Evolutionary conservation across 768 basidiomycete genomes (phyloP), one percentile per base, ranked within the genome.

Genomic region (Trametes meyenii): DNA sequence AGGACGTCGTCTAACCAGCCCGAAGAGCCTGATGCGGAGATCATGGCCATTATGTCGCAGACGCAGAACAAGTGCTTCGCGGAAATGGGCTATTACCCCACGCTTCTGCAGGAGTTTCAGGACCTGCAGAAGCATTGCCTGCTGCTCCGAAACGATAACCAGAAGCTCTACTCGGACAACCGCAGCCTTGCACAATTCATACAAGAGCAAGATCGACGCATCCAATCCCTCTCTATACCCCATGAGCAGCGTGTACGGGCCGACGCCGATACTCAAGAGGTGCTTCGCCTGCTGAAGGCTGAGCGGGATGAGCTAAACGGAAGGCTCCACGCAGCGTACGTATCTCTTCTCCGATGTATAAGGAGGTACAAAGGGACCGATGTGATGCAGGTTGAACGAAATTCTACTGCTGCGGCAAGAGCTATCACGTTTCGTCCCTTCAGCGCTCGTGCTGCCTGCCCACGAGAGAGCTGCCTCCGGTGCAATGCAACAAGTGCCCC

Each of bases 61-160:
- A 64, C 64, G 11, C 53, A 66, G 50, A 69, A 70, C 49, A 50
- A 50, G n/a, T 64, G 62, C 58, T 49, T 70, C 24, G 21, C 59
- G 7, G 70, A 71, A 46, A 48, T 69, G 38, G 82, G 81, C 13
- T 82, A 82, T 68, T 74, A 73, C 63, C 77, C 81, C 19, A 74
- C 76, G 6, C 74, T 83, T 60, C 55, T 74, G 4, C 74, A 73
- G 48, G 78, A 70, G 36, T 50, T 84, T 35, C 72, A 72, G 33
- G 50, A 64, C 1, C 61, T 76, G 17, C 60, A 78, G 35, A 75
- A 79, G 51, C 61, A 64, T 70, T 63, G 52, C 55, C 56, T 43
- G n/a, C 57, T 63, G 7, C 55, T 72, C 24, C 39, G 60, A 16
- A 36, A 36, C 40, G 69, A 74, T 8, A 76, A 76, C 43, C 42